Percentiles rank a stretch among this genome's conserved stretches.
These are phyloP conservation scores for Parastagonospora avenae DNA, from an alignment of 2,329 filamentous ascomycete genomes.

Conservation along the genomic window DNA sequence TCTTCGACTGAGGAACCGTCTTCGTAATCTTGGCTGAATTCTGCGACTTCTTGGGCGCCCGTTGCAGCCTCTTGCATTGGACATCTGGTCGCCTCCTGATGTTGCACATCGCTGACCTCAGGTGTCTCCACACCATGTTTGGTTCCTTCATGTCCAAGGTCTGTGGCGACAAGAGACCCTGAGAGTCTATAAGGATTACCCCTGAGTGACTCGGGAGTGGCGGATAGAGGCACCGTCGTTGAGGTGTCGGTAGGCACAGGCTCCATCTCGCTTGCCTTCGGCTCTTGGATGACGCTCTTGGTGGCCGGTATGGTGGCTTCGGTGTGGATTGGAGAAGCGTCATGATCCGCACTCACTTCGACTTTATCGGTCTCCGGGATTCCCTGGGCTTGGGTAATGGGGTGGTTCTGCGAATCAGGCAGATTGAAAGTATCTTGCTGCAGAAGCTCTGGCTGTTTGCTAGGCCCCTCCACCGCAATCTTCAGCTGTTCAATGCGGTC, in stretches of 20 bases:
- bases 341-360: not conserved
- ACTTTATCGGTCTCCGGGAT: not conserved
- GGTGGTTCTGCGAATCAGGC: too few species aligned
- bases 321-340: not conserved
- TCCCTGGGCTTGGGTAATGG: too few species aligned
- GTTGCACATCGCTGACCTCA: not conserved
- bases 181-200: not conserved
- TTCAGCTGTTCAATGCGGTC: too few species aligned
- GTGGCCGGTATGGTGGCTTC: too few species aligned
- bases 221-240: not conserved
- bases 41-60: too few species aligned
- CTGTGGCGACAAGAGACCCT: not conserved
- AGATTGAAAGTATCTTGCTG: too few species aligned
- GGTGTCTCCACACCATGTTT: not conserved
- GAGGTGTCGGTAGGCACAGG: not conserved
- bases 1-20: too few species aligned
- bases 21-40: too few species aligned
- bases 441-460: too few species aligned
- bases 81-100: not conserved
- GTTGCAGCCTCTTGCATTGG: too few species aligned
- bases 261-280: not conserved
- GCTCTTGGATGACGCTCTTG: not conserved
- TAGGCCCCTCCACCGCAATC: too few species aligned
- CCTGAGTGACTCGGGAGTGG: constrained; percentile 1
- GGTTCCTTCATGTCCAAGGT: not conserved